A percentile compares a stretch with the other conserved stretches of the same genome.
These are phyloP conservation scores for Apodospora peruviana DNA, from an alignment of 495 filamentous ascomycete genomes.

Conservation along the genomic window DNA sequence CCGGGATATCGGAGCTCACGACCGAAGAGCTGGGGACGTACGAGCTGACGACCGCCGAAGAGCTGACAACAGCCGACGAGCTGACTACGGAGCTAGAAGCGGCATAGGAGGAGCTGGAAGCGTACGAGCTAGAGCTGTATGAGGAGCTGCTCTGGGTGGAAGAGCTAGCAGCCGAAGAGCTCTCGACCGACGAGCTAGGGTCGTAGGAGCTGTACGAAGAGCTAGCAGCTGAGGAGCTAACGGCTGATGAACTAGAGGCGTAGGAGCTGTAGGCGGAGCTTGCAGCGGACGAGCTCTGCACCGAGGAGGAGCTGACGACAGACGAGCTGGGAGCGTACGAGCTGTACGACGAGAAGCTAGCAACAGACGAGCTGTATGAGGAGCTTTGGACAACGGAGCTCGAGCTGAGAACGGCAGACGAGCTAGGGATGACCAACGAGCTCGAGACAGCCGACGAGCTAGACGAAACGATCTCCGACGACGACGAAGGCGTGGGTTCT, in stretches of 20 bases:
- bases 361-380: constrained; percentile 1
- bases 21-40: neutral
- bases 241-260: neutral
- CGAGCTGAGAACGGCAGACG: neutral
- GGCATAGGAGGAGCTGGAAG: neutral
- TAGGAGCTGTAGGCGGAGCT: neutral
- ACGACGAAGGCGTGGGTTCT: constrained; percentile 10
- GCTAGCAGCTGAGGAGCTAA: neutral
- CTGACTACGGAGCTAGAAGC: neutral
- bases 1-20: neutral
- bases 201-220: neutral
- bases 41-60: neutral
- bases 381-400: neutral
- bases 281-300: neutral
- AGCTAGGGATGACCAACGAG: constrained; percentile 14
- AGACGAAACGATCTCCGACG: constrained; percentile 5
- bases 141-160: neutral
- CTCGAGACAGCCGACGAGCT: constrained; percentile 33
- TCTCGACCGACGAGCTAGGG: neutral
- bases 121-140: neutral
- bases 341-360: constrained; percentile 1
- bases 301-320: neutral
- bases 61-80: neutral
- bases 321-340: constrained; percentile 1
- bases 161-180: neutral